phyloP scores from a whole-genome alignment of 1,284 basidiomycete genomes.

The Trichosporon coremiiforme region DNA sequence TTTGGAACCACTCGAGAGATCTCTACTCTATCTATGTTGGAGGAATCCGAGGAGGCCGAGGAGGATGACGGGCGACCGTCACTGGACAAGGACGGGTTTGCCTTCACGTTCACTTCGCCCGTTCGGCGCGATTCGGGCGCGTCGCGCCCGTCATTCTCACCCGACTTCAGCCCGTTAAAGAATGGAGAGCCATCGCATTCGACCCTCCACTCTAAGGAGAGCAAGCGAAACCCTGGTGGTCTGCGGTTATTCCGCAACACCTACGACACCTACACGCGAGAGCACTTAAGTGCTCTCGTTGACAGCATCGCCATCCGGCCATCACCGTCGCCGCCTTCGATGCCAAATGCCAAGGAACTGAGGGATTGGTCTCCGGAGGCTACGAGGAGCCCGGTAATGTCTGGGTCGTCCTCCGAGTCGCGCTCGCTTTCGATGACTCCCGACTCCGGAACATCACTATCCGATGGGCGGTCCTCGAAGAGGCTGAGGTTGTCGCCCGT shows the following conservation, averaged over 20 bases:
- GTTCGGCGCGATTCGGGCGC: constrained; percentile 12
- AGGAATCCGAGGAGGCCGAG: not conserved
- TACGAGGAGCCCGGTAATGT: constrained; percentile 19
- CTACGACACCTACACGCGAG: constrained; percentile 89
- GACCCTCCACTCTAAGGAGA: constrained; percentile 31
- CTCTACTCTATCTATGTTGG: not conserved
- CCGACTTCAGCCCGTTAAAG: constrained; percentile 29
- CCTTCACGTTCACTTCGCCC: constrained; percentile 75
- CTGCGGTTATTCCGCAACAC: constrained; percentile 80
- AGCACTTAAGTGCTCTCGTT: constrained; percentile 85
- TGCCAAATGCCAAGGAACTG: constrained; percentile 27
- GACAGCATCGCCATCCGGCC: constrained; percentile 78
- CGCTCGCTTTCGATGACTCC: constrained; percentile 21
- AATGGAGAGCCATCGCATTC: constrained; percentile 43
- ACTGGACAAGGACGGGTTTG: constrained; percentile 34
- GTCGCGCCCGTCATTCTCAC: not conserved
- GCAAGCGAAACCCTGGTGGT: constrained; percentile 48
- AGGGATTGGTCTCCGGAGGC: constrained; percentile 36
- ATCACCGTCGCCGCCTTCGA: constrained; percentile 63
- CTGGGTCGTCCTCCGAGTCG: constrained; percentile 19
- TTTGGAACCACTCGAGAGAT: constrained; percentile 12
- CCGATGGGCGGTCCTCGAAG: constrained; percentile 43
- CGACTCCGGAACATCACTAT: constrained; percentile 27
- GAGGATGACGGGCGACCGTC: constrained; percentile 18
- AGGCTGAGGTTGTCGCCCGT: constrained; percentile 41